Evolutionary conservation across 2,329 filamentous ascomycete genomes (phyloP).

Genomic region (Hansfordia pulvinata): DNA sequence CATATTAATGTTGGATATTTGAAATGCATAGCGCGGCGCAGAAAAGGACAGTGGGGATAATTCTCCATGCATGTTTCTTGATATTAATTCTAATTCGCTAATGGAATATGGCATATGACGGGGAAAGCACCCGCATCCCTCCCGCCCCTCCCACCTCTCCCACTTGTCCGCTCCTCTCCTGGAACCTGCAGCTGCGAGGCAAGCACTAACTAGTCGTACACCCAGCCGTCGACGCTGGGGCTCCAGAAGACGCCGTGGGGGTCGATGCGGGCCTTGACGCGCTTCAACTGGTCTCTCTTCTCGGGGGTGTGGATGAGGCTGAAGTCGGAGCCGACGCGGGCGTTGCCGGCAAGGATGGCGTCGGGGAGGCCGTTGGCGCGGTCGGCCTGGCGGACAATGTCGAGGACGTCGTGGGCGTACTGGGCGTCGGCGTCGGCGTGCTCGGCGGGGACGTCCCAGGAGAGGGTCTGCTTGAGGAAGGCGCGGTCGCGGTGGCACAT

Average conservation of each 20-base stretch:
- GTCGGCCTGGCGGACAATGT: conserved; percentile 2
- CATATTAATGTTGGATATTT: too few species aligned
- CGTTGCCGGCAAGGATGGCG: conserved; percentile 2
- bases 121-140: too few species aligned
- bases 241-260: conserved; percentile 3
- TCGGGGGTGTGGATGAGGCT: conserved; percentile 1
- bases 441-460: not conserved
- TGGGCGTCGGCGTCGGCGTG: not conserved
- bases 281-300: conserved; percentile 2
- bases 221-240: conserved; percentile 10
- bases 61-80: too few species aligned
- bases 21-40: too few species aligned
- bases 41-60: too few species aligned
- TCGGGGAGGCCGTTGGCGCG: conserved; percentile 1
- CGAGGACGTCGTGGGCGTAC: conserved; percentile 1
- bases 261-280: conserved; percentile 1
- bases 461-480: conserved; percentile 1
- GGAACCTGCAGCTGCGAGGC: too few species aligned
- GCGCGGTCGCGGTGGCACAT: conserved; percentile 2
- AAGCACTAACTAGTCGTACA: too few species aligned
- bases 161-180: too few species aligned
- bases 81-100: too few species aligned
- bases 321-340: conserved; percentile 3
- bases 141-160: too few species aligned
- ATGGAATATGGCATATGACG: too few species aligned